Evolutionary conservation across 1,139 yeast genomes (phyloP).

Genomic region (Eremothecium sinecaudum): DNA sequence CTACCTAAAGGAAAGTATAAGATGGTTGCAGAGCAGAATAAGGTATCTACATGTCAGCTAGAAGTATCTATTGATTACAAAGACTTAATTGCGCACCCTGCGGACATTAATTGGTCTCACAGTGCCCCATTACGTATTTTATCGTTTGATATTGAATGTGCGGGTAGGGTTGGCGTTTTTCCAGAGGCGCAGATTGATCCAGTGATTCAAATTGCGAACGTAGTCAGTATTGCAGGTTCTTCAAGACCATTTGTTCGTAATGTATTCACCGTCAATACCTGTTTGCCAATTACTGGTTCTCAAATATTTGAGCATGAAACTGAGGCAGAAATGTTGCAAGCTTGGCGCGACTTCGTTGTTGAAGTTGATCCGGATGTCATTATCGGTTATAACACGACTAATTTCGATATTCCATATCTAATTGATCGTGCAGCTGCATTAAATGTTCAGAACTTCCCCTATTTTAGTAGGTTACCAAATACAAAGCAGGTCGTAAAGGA

Average conservation of each 20-base stretch:
- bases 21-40: slow-evolving; percentile 33
- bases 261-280: slow-evolving; percentile 86
- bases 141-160: slow-evolving; percentile 96
- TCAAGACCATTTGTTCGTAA: slow-evolving; percentile 83
- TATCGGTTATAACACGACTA: slow-evolving; percentile 90
- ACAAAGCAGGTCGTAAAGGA: slow-evolving; percentile 73
- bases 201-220: slow-evolving; percentile 94
- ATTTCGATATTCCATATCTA: slow-evolving; percentile 90
- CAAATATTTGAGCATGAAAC: slow-evolving; percentile 68
- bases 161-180: slow-evolving; percentile 92
- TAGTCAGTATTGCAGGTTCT: slow-evolving; percentile 68
- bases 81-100: slow-evolving; percentile 66
- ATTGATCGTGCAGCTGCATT: slow-evolving; percentile 79
- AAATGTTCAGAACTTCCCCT: slow-evolving; percentile 62
- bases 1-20: slow-evolving; percentile 66
- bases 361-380: slow-evolving; percentile 91
- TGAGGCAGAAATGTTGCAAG: slow-evolving; percentile 73
- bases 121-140: slow-evolving; percentile 90
- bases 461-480: slow-evolving; percentile 64
- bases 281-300: slow-evolving; percentile 90
- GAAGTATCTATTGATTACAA: slow-evolving; percentile 65
- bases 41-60: slow-evolving; percentile 71
- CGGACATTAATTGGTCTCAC: slow-evolving; percentile 91
- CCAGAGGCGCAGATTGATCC: slow-evolving; percentile 94
- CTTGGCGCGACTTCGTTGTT: slow-evolving; percentile 78